Evolutionary conservation across 371 early-diverging fungal genomes (phyloP).

Genomic region (Blastocladiella emersonii): DNA sequence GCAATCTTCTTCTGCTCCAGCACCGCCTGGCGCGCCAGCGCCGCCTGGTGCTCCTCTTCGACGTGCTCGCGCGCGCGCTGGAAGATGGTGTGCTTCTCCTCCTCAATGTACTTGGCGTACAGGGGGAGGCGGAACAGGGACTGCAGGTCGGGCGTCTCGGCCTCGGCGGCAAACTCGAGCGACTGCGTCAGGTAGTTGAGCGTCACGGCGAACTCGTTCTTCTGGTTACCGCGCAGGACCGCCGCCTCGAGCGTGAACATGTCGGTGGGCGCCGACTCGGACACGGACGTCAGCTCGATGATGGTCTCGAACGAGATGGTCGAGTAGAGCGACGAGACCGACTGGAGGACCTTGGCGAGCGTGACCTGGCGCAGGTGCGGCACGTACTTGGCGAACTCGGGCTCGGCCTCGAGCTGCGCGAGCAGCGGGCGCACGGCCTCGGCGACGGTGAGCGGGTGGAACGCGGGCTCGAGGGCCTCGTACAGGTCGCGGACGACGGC

Average conservation of each 20-base stretch:
- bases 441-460: constrained; percentile 95
- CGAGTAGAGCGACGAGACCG: constrained; percentile 91
- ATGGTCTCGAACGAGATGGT: constrained; percentile 87
- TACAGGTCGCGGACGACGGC: constrained; percentile 34
- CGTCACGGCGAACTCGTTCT: constrained; percentile 87
- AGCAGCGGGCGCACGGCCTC: constrained; percentile 81
- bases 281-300: constrained; percentile 72
- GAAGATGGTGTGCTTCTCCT: constrained; percentile 16
- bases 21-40: constrained; percentile 59
- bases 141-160: constrained; percentile 21
- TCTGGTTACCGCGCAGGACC: constrained; percentile 91
- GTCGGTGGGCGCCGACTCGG: constrained; percentile 45
- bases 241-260: constrained; percentile 87
- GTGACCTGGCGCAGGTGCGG: constrained; percentile 87
- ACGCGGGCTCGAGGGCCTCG: constrained; percentile 49
- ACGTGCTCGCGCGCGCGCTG: constrained; percentile 27
- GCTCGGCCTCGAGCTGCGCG: constrained; percentile 50
- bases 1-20: constrained; percentile 89
- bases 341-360: constrained; percentile 86
- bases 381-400: constrained; percentile 72
- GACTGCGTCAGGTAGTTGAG: constrained; percentile 84
- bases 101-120: constrained; percentile 43
- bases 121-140: constrained; percentile 60
- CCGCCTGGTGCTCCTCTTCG: constrained; percentile 69
- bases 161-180: constrained; percentile 72